Conservation (phyloP, 495 filamentous ascomycete genomes). For the Daldinia grandis region DNA sequence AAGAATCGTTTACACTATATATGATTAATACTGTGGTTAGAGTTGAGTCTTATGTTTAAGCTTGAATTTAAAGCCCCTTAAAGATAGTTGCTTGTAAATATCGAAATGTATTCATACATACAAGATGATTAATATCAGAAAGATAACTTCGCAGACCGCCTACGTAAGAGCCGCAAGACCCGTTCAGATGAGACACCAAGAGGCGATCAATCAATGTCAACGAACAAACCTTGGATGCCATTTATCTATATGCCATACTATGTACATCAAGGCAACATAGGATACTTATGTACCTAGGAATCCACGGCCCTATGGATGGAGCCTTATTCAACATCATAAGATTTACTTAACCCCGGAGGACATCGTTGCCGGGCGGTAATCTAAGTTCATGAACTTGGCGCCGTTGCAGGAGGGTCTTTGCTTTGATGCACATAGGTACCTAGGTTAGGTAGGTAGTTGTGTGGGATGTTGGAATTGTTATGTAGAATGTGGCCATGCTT, state of each 20-base stretch:
- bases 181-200: conserved; percentile 26
- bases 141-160: background rate
- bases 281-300: conserved; percentile 15
- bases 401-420: conserved; percentile 17
- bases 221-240: conserved; percentile 1
- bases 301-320: conserved; percentile 21
- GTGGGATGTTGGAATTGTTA: background rate
- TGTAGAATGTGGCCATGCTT: too few species aligned
- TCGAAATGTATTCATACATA: background rate
- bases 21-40: too few species aligned
- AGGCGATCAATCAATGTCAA: conserved; percentile 31
- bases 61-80: too few species aligned
- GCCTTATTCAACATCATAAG: conserved; percentile 39
- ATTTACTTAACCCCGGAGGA: conserved; percentile 19
- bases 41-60: too few species aligned
- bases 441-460: too few species aligned
- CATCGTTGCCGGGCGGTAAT: conserved; percentile 28
- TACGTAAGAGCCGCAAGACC: conserved; percentile 17
- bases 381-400: conserved; percentile 15
- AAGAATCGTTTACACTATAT: background rate
- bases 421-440: too few species aligned
- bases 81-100: too few species aligned
- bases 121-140: background rate
- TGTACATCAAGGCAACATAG: conserved; percentile 11
- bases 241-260: conserved; percentile 1